Evolutionary conservation across 805 yeast species (phyloP).

Genomic region (Candida orba): DNA sequence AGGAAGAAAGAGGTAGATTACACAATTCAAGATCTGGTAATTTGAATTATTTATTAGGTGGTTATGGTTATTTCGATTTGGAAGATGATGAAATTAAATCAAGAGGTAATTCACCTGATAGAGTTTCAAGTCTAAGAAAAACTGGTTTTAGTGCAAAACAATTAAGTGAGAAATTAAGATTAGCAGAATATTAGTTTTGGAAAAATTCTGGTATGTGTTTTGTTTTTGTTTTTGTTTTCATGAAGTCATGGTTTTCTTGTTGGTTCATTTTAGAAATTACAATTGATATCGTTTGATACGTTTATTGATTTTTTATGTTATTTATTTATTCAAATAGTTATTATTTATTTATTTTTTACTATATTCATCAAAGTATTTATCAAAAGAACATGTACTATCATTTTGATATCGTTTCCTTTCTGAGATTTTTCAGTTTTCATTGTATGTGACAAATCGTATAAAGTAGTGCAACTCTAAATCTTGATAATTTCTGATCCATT

Average conservation of each 20-base stretch:
- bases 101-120: slow-evolving; percentile 24
- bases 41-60: slow-evolving; percentile 51
- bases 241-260: neutral
- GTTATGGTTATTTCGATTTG: slow-evolving; percentile 80
- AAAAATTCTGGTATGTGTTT: neutral
- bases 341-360: no score
- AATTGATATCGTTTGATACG: no score
- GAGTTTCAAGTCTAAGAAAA: slow-evolving; percentile 15
- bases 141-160: slow-evolving; percentile 20
- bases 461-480: no score
- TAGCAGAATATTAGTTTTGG: slow-evolving; percentile 21
- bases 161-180: slow-evolving; percentile 23
- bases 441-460: no score
- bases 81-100: slow-evolving; percentile 56
- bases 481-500: no score
- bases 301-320: no score
- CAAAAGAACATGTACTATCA: no score
- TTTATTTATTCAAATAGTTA: no score
- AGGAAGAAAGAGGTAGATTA: slow-evolving; percentile 21
- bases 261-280: no score
- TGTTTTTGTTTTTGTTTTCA: neutral
- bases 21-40: slow-evolving; percentile 26
- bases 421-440: no score
- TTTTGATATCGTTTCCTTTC: no score
- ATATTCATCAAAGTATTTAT: no score